These are phyloP conservation scores for Phaffia tasmanica DNA, from an alignment of 768 basidiomycete genomes.

Conservation along the genomic window DNA sequence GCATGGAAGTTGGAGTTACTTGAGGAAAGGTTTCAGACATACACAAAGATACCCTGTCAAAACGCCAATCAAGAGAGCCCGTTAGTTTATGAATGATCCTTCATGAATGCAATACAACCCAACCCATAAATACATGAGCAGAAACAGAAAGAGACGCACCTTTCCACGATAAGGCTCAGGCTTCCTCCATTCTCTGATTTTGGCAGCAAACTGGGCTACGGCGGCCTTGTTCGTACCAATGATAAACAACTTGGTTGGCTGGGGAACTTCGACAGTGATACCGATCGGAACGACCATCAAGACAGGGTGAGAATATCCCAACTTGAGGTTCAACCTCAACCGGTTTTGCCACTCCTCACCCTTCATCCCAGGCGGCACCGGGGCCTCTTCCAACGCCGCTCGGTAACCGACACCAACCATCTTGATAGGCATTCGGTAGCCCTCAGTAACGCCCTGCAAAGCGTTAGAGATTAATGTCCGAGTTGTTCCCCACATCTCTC, in stretches of 20 bases:
- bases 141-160: conserved; percentile 45
- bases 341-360: conserved; percentile 26
- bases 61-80: neutral
- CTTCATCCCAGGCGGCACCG: conserved; percentile 38
- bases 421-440: conserved; percentile 69
- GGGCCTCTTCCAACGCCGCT: conserved; percentile 71
- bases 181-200: conserved; percentile 67
- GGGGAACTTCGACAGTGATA: conserved; percentile 68
- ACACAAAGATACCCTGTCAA: conserved; percentile 14
- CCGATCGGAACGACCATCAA: conserved; percentile 67
- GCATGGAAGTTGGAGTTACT: neutral
- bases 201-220: conserved; percentile 77
- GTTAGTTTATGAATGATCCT: too few species aligned
- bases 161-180: conserved; percentile 98
- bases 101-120: neutral
- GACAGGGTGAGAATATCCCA: conserved; percentile 83
- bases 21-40: neutral
- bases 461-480: conserved; percentile 83
- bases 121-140: neutral
- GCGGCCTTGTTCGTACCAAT: conserved; percentile 77
- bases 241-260: conserved; percentile 71
- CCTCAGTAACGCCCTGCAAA: conserved; percentile 75
- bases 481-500: conserved; percentile 90
- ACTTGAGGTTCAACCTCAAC: conserved; percentile 62
- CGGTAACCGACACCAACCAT: conserved; percentile 94